Percentiles rank a stretch among this genome's conserved stretches.
These are phyloP conservation scores for Vishniacozyma victoriae DNA, from an alignment of 768 basidiomycete species.

Conservation along the genomic window DNA sequence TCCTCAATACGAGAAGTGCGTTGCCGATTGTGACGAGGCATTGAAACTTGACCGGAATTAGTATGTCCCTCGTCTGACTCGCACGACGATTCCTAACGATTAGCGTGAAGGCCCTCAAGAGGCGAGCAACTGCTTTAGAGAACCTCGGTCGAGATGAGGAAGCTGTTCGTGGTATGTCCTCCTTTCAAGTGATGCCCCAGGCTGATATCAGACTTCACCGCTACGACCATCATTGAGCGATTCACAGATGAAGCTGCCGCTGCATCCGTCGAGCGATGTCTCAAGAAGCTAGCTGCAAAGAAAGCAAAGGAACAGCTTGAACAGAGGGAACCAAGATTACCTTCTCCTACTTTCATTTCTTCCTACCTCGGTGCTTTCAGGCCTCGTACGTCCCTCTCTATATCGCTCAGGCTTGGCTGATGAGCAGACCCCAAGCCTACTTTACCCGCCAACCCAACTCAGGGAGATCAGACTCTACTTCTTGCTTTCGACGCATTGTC, in stretches of 20 bases:
- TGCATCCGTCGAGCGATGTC: constrained; percentile 79
- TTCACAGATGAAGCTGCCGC: constrained; percentile 78
- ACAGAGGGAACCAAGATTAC: constrained; percentile 72
- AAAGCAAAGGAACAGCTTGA: constrained; percentile 68
- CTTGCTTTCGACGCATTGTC: constrained; percentile 76
- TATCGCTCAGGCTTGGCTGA: neutral
- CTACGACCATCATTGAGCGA: constrained; percentile 88
- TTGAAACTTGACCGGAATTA: constrained; percentile 75
- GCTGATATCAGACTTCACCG: constrained; percentile 72
- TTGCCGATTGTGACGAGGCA: constrained; percentile 83
- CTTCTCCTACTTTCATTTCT: constrained; percentile 83
- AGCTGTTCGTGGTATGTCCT: constrained; percentile 64
- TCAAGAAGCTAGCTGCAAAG: constrained; percentile 70
- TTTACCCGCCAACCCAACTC: constrained; percentile 67
- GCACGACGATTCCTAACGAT: constrained; percentile 1
- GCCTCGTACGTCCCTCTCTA: constrained; percentile 55
- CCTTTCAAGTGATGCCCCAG: neutral
- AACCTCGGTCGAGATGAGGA: constrained; percentile 67
- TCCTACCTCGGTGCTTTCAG: constrained; percentile 98
- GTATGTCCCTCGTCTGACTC: constrained; percentile 15
- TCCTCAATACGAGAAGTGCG: constrained; percentile 72
- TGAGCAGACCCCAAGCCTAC: constrained; percentile 59
- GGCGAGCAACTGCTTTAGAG: constrained; percentile 81
- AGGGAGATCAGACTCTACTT: constrained; percentile 75
- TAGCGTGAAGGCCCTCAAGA: constrained; percentile 67